Conservation (phyloP, 2,329 filamentous ascomycete species). For the Botrytis deweyae region DNA sequence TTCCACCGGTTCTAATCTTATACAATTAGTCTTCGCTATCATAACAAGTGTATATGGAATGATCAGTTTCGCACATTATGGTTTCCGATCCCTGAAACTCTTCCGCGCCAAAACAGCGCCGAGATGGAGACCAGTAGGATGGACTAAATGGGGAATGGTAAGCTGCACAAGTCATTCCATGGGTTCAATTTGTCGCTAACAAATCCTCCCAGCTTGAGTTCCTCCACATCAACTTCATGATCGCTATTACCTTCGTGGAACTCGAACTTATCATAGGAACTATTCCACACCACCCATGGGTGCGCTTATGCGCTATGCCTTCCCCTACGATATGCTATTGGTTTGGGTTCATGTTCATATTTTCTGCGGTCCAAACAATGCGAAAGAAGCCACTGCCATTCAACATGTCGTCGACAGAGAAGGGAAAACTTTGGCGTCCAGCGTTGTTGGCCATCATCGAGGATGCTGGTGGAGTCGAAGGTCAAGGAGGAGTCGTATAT, state of each 20-base stretch:
- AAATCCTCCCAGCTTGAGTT: conserved; percentile 29
- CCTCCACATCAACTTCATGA: conserved; percentile 33
- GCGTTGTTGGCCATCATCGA: conserved; percentile 32
- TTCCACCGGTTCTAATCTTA: background rate
- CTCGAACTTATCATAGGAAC: conserved; percentile 34
- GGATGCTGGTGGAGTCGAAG: conserved; percentile 34
- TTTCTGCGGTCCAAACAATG: conserved; percentile 30
- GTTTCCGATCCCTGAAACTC: conserved; percentile 31
- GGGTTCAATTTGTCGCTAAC: conserved; percentile 10
- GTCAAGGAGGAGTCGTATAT: conserved; percentile 32
- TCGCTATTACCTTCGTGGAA: conserved; percentile 32
- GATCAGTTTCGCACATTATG: conserved; percentile 35
- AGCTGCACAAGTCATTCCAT: conserved; percentile 7
- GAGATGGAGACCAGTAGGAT: conserved; percentile 34
- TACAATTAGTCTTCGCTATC: conserved; percentile 31
- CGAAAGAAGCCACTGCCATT: conserved; percentile 29
- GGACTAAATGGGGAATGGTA: conserved; percentile 36
- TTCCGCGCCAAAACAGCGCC: conserved; percentile 28
- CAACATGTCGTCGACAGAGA: conserved; percentile 37
- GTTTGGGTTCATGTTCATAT: conserved; percentile 31
- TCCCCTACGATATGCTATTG: conserved; percentile 35
- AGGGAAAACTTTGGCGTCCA: conserved; percentile 32
- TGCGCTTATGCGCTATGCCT: conserved; percentile 35
- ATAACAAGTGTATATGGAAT: conserved; percentile 35
- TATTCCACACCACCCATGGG: conserved; percentile 29